These are phyloP conservation scores for Pisolithus tinctorius DNA, from an alignment of 768 basidiomycete genomes.

Conservation along the genomic window DNA sequence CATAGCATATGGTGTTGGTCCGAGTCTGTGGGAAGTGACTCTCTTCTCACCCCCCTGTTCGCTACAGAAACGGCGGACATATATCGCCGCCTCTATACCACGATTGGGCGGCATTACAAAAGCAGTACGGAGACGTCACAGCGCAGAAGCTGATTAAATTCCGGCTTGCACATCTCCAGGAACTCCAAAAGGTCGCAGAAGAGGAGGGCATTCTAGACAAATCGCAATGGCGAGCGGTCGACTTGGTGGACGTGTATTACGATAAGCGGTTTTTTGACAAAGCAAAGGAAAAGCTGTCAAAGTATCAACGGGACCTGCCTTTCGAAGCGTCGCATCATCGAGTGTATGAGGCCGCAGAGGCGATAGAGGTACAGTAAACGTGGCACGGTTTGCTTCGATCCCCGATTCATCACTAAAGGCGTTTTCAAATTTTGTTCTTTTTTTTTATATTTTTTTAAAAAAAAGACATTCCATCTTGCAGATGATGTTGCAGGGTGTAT, in stretches of 20 bases:
- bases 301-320: slow-evolving; percentile 45
- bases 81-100: slow-evolving; percentile 53
- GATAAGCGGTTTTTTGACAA: slow-evolving; percentile 34
- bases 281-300: slow-evolving; percentile 35
- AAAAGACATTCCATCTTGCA: slow-evolving; percentile 44
- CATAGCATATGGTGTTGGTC: not conserved
- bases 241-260: slow-evolving; percentile 53
- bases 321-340: slow-evolving; percentile 33
- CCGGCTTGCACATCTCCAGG: slow-evolving; percentile 49
- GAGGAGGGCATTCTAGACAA: slow-evolving; percentile 45
- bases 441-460: not conserved
- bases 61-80: slow-evolving; percentile 61
- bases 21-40: not conserved
- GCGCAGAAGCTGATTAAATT: slow-evolving; percentile 56
- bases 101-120: slow-evolving; percentile 46
- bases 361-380: slow-evolving; percentile 18
- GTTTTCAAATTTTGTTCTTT: too few relatives aligned
- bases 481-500: slow-evolving; percentile 43
- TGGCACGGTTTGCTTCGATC: slow-evolving; percentile 15
- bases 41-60: not conserved
- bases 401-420: not conserved
- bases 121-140: slow-evolving; percentile 35
- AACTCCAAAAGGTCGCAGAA: slow-evolving; percentile 42
- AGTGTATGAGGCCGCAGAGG: slow-evolving; percentile 29
- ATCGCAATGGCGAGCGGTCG: slow-evolving; percentile 53